A percentile compares a stretch with the other conserved stretches of the same genome.
Evolutionary conservation across 2,329 filamentous ascomycete genomes (phyloP).

Genomic region (Phialocephala subalpina): DNA sequence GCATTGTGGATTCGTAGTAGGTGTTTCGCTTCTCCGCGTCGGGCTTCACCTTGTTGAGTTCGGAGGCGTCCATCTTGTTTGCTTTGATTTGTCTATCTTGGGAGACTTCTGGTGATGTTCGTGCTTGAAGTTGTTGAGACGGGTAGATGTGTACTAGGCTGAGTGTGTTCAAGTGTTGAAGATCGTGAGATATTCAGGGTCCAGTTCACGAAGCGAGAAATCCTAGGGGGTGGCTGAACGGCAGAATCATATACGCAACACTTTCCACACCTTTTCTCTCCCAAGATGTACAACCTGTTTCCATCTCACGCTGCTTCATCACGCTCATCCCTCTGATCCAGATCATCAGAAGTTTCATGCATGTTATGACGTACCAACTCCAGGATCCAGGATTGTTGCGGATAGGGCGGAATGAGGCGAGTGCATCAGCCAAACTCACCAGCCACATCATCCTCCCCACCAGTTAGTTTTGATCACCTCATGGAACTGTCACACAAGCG

Average conservation of each 20-base stretch:
- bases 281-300: not conserved
- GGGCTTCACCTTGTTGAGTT: slow-evolving; percentile 14
- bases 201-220: not conserved
- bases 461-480: no score
- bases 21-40: slow-evolving; percentile 25
- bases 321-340: not conserved
- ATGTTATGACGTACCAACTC: not conserved
- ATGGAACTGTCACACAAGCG: no score
- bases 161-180: not conserved
- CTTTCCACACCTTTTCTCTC: not conserved
- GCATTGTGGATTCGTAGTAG: slow-evolving; percentile 36
- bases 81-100: not conserved
- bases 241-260: not conserved
- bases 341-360: not conserved
- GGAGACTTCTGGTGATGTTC: not conserved
- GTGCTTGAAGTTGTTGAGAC: not conserved
- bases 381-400: not conserved
- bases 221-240: not conserved
- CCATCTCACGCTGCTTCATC: not conserved
- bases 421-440: not conserved
- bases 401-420: not conserved
- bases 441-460: slow-evolving; percentile 11
- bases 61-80: slow-evolving; percentile 18
- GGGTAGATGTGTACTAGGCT: not conserved
- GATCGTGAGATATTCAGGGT: not conserved